phyloP scores from a whole-genome alignment of 805 yeast genomes.

The Saturnispora serradocipensis region DNA sequence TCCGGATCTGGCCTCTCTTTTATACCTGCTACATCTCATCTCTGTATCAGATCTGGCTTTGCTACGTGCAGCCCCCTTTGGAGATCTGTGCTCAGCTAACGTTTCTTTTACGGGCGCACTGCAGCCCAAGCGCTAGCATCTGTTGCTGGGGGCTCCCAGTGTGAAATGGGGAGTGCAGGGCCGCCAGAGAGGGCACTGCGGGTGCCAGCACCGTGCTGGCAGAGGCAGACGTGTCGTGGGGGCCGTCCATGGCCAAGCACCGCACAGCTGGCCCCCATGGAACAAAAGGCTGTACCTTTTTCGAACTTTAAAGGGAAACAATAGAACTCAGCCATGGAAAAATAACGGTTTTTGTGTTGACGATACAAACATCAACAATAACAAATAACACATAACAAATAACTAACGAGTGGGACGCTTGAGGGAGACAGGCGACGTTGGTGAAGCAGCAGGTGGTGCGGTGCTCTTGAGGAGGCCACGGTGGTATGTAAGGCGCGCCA shows the following conservation, averaged over 20 bases:
- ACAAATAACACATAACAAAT: not conserved
- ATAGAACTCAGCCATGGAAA: not conserved
- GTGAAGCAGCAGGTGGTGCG: no score
- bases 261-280: not conserved
- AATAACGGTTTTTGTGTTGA: not conserved
- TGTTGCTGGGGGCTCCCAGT: no score
- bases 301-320: not conserved
- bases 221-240: no score
- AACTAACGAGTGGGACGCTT: not conserved
- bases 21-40: not conserved
- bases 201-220: no score
- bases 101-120: no score
- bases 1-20: not conserved
- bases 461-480: no score
- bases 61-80: constrained; percentile 3
- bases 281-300: not conserved
- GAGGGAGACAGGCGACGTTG: not conserved
- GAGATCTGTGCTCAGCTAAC: not conserved
- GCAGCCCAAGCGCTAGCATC: no score
- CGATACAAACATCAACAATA: not conserved
- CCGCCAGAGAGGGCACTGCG: not conserved
- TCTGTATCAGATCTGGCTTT: not conserved
- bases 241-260: no score
- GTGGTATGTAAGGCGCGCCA: no score
- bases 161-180: not conserved